Percentiles rank a stretch among this genome's conserved stretches.
These are phyloP conservation scores for Phyllosticta capitalensis DNA, from an alignment of 2,329 filamentous ascomycete species.

Conservation along the genomic window DNA sequence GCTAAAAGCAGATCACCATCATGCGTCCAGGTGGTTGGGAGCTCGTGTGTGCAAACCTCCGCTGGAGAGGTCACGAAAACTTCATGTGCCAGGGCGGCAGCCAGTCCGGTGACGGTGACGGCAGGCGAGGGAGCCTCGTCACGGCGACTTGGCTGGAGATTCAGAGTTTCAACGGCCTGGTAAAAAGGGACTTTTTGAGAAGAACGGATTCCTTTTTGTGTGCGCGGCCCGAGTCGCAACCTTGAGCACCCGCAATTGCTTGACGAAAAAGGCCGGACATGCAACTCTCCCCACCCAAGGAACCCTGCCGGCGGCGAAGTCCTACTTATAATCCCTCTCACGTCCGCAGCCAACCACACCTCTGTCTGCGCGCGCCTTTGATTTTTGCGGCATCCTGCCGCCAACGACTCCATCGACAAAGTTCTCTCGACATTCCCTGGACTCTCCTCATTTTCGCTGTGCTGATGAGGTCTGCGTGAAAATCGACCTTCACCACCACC, in stretches of 20 bases:
- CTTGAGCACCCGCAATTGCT: not conserved
- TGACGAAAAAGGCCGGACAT: not conserved
- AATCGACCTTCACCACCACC: not conserved
- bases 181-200: not conserved
- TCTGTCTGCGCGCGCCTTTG: not conserved
- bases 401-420: not conserved
- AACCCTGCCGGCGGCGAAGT: not conserved
- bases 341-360: not conserved
- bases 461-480: not conserved
- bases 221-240: not conserved
- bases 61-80: too few relatives aligned
- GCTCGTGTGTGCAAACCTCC: too few relatives aligned
- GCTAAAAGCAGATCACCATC: too few relatives aligned
- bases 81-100: too few relatives aligned
- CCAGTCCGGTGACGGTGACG: too few relatives aligned
- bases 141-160: too few relatives aligned
- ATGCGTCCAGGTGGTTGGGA: too few relatives aligned
- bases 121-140: too few relatives aligned
- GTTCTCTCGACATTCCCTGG: not conserved
- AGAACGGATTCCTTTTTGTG: not conserved
- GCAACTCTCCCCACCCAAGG: not conserved
- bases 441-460: not conserved
- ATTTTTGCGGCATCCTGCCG: not conserved
- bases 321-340: not conserved
- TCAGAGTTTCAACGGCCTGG: not conserved